Evolutionary conservation across 139 green algal genomes (phyloP).

Genomic region (Chlorella sp.): DNA sequence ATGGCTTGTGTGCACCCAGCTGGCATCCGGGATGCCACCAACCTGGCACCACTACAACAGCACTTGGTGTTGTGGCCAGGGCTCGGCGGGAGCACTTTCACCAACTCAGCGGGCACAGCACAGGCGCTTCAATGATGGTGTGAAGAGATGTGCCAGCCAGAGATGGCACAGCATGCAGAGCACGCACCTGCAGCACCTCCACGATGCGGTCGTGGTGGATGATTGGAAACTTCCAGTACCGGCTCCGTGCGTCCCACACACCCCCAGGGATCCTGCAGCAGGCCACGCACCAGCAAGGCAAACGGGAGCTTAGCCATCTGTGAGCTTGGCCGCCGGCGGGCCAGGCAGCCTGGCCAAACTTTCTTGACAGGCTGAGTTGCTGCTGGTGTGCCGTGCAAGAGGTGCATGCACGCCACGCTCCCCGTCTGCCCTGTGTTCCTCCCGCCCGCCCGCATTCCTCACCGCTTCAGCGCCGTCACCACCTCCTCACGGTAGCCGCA

Average conservation of each 20-base stretch:
- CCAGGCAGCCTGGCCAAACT: not conserved
- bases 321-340: not conserved
- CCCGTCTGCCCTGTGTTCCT: not conserved
- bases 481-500: constrained; percentile 7
- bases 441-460: not conserved
- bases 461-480: constrained; percentile 20
- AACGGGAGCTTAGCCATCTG: not conserved
- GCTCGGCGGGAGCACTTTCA: not conserved
- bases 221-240: constrained; percentile 20
- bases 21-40: not conserved
- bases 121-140: too few species aligned
- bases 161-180: too few species aligned
- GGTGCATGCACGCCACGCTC: not conserved
- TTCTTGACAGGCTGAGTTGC: too few species aligned
- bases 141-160: too few species aligned
- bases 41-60: not conserved
- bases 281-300: not conserved
- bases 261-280: not conserved
- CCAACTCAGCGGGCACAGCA: not conserved
- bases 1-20: not conserved
- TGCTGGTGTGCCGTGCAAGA: not conserved
- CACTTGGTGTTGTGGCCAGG: too few species aligned
- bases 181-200: not conserved
- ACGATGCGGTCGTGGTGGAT: not conserved
- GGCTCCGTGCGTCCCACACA: not conserved